A percentile compares a stretch with the other conserved stretches of the same genome.
phyloP scores from a whole-genome alignment of 352 stramenopile genomes.

The Globisporangium polare region DNA sequence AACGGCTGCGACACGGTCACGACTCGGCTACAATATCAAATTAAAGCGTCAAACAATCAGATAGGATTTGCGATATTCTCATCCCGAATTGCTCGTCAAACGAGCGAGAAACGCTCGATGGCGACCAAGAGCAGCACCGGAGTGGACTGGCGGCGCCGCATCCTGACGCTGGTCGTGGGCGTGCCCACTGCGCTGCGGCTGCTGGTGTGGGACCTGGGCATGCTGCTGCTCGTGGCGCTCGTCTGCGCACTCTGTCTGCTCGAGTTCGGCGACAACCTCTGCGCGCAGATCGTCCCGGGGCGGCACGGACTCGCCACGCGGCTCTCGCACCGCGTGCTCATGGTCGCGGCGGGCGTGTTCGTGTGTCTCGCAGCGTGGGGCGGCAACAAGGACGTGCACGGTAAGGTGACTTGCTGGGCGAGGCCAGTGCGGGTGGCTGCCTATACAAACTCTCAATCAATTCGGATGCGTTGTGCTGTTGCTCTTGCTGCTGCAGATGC shows the following conservation, averaged over 20 bases:
- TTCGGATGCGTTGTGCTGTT: slow-evolving; percentile 1
- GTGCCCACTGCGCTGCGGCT: slow-evolving; percentile 55
- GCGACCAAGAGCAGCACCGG: background rate
- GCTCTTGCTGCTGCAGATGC: slow-evolving; percentile 27
- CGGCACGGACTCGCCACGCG: background rate
- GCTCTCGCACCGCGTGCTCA: slow-evolving; percentile 20
- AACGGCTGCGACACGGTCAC: too few relatives aligned
- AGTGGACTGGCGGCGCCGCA: slow-evolving; percentile 55
- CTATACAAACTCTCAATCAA: too few relatives aligned
- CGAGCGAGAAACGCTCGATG: too few relatives aligned
- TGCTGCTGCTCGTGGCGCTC: slow-evolving; percentile 40
- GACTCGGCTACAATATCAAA: too few relatives aligned
- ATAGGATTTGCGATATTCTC: too few relatives aligned
- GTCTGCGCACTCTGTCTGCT: slow-evolving; percentile 52
- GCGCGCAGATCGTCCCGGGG: slow-evolving; percentile 29
- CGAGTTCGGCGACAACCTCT: slow-evolving; percentile 56
- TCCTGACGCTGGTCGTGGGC: slow-evolving; percentile 52
- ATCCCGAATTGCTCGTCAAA: too few relatives aligned
- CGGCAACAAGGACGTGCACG: slow-evolving; percentile 29
- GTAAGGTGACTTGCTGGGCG: too few relatives aligned
- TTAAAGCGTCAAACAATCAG: too few relatives aligned
- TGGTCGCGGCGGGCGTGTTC: slow-evolving; percentile 22
- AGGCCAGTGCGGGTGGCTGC: too few relatives aligned
- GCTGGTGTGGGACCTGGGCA: slow-evolving; percentile 43
- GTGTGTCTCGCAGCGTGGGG: slow-evolving; percentile 35